Percentiles rank a stretch among this genome's conserved stretches.
Conservation (phyloP, 257 asterid genomes). For the Plantago ovata region DNA sequence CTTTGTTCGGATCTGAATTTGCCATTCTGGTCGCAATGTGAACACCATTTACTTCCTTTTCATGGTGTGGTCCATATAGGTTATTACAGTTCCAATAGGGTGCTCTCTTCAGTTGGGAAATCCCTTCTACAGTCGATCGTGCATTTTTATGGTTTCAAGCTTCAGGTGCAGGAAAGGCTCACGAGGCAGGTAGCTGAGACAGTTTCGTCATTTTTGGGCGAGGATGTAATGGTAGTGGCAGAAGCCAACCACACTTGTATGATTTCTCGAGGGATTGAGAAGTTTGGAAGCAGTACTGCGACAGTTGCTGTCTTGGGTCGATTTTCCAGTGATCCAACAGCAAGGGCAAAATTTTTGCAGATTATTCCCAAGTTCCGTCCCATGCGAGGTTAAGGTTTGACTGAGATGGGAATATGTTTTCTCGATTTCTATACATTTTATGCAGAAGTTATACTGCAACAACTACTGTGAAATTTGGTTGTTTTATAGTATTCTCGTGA, state of each 20-base stretch:
- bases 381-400: slow-evolving; percentile 27
- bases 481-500: not conserved
- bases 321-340: slow-evolving; percentile 58
- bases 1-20: slow-evolving; percentile 59
- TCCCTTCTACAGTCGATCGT: slow-evolving; percentile 67
- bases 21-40: slow-evolving; percentile 84
- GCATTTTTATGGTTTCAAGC: slow-evolving; percentile 84
- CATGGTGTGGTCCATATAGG: slow-evolving; percentile 90
- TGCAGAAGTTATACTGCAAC: not conserved
- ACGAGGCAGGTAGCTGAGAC: slow-evolving; percentile 90
- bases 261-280: slow-evolving; percentile 90
- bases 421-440: slow-evolving; percentile 1
- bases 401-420: slow-evolving; percentile 5
- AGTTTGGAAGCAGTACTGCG: slow-evolving; percentile 84
- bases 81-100: slow-evolving; percentile 39
- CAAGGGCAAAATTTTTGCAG: slow-evolving; percentile 74
- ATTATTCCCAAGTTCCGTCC: slow-evolving; percentile 47
- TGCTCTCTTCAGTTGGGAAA: slow-evolving; percentile 36
- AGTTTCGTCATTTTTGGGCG: slow-evolving; percentile 63
- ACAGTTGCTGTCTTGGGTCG: slow-evolving; percentile 83
- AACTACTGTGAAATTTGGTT: not conserved
- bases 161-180: slow-evolving; percentile 96
- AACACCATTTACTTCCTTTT: slow-evolving; percentile 92
- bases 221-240: slow-evolving; percentile 75
- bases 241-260: slow-evolving; percentile 96